Conservation (phyloP, 257 asterid species). For the Lantana camara region DNA sequence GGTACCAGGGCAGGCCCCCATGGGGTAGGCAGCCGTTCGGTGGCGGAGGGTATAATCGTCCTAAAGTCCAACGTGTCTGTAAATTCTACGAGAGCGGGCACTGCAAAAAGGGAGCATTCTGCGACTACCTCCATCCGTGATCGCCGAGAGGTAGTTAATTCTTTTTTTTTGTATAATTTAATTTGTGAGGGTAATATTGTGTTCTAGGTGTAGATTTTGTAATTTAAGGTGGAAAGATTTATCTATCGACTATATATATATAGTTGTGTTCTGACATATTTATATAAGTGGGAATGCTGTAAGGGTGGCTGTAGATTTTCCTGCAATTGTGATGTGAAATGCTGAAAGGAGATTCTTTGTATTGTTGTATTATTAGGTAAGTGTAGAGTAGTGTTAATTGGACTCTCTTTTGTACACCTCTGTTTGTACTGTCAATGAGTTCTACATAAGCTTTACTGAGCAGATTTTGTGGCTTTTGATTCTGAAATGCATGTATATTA, state of each 20-base stretch:
- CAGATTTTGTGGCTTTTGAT: too few species aligned
- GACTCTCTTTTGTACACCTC: background rate
- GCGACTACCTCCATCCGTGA: constrained; percentile 86
- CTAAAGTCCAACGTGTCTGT: constrained; percentile 82
- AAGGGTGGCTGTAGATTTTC: background rate
- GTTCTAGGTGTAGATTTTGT: constrained; percentile 16
- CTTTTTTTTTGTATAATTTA: constrained; percentile 31
- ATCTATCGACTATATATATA: constrained; percentile 14
- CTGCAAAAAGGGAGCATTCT: constrained; percentile 91
- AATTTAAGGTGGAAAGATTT: background rate
- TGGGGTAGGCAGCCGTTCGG: constrained; percentile 73
- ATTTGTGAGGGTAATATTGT: constrained; percentile 11
- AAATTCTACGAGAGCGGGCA: constrained; percentile 87
- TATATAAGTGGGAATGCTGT: too few species aligned
- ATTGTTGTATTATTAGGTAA: background rate
- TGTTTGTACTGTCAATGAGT: background rate
- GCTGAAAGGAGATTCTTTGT: background rate
- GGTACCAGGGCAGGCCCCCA: constrained; percentile 63
- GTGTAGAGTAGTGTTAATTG: background rate
- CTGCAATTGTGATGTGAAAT: constrained; percentile 1
- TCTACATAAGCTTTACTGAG: background rate
- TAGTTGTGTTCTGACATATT: background rate
- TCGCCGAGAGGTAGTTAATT: background rate
- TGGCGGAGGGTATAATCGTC: constrained; percentile 73
- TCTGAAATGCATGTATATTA: too few species aligned